Conservation (phyloP, 169 alveolate species). For the Cryptosporidium felis region DNA sequence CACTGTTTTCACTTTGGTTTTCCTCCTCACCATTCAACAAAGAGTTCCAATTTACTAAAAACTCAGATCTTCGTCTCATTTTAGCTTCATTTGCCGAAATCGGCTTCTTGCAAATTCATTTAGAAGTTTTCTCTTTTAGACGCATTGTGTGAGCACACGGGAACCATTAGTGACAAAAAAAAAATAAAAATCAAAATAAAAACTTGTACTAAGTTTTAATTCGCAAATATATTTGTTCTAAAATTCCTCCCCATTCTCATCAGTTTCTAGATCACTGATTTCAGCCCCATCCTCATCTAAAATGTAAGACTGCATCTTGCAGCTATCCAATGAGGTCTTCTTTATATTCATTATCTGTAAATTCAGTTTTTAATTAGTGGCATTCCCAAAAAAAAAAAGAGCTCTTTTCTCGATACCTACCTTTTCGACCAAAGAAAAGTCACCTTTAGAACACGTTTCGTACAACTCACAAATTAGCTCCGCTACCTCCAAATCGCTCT, state of each 20-base stretch:
- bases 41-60: slow-evolving; percentile 5
- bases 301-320: slow-evolving; percentile 62
- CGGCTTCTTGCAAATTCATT: background rate
- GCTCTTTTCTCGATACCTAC: background rate
- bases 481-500: slow-evolving; percentile 53
- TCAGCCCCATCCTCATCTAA: slow-evolving; percentile 36
- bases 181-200: background rate
- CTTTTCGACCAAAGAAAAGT: slow-evolving; percentile 27
- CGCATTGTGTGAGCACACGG: slow-evolving; percentile 7
- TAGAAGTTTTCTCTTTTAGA: background rate
- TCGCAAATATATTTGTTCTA: too few species aligned
- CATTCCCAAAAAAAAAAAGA: background rate
- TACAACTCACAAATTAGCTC: slow-evolving; percentile 55
- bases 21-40: background rate
- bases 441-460: slow-evolving; percentile 35
- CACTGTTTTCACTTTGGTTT: too few species aligned
- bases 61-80: background rate
- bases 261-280: slow-evolving; percentile 64
- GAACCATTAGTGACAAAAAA: background rate
- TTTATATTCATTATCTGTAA: slow-evolving; percentile 43
- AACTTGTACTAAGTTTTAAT: too few species aligned
- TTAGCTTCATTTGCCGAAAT: background rate
- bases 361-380: background rate
- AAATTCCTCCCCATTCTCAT: background rate
- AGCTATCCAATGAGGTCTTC: slow-evolving; percentile 26